phyloP scores from a whole-genome alignment of 768 basidiomycete genomes.

The Lanmaoa rubissima region DNA sequence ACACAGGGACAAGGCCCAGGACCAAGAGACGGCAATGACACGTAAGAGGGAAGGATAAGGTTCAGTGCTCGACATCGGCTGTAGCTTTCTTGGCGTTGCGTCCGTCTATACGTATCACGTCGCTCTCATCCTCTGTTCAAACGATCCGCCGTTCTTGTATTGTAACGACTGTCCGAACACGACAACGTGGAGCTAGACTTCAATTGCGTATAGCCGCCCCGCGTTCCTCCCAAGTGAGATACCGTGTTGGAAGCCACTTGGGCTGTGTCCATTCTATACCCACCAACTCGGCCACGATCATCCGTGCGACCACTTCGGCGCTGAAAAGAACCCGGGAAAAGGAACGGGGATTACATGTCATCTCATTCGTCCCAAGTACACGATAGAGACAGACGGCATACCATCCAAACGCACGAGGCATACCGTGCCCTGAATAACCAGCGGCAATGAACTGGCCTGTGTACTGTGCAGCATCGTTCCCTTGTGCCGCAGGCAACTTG shows the following conservation, averaged over 20 bases:
- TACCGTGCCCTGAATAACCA: conserved; percentile 77
- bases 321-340: conserved; percentile 30
- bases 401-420: conserved; percentile 77
- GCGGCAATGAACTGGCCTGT: conserved; percentile 69
- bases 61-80: neutral
- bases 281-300: conserved; percentile 51
- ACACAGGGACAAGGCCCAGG: neutral
- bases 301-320: conserved; percentile 59
- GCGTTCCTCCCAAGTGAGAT: conserved; percentile 38
- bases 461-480: conserved; percentile 26
- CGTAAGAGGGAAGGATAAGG: neutral
- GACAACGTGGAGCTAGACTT: neutral
- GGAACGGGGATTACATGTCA: neutral
- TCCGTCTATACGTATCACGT: neutral
- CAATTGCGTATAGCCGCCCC: neutral
- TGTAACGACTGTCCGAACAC: neutral
- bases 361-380: too few relatives aligned
- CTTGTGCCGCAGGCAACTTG: conserved; percentile 18
- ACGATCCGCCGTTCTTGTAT: neutral
- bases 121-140: too few relatives aligned
- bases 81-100: neutral
- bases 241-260: conserved; percentile 61
- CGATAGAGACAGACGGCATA: neutral
- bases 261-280: conserved; percentile 50
- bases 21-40: neutral